Percentiles rank a stretch among this genome's conserved stretches.
Conservation (phyloP, 2,329 filamentous ascomycete species). For the Penicillium verrucosum region DNA sequence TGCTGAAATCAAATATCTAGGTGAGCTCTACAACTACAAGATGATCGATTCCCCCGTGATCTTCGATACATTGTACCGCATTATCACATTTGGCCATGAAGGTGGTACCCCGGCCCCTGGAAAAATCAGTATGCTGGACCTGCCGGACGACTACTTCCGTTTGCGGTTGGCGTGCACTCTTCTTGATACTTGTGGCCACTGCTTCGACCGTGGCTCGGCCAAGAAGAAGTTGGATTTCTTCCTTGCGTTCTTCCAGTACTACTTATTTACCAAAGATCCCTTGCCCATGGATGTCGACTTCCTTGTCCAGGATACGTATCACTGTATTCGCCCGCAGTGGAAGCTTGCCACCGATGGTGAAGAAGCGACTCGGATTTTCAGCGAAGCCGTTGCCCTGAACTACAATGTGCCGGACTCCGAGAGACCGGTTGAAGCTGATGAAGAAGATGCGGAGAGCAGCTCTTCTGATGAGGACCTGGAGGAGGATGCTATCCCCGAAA, state of each 20-base stretch:
- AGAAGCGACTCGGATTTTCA: constrained; percentile 79
- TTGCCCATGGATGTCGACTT: constrained; percentile 98
- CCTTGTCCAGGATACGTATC: constrained; percentile 87
- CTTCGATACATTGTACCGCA: constrained; percentile 91
- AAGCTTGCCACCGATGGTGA: constrained; percentile 76
- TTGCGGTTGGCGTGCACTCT: constrained; percentile 86
- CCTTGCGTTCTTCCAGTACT: constrained; percentile 90
- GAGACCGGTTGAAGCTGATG: constrained; percentile 67
- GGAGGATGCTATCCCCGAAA: constrained; percentile 56
- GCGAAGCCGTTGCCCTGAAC: constrained; percentile 83
- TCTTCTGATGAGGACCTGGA: constrained; percentile 74
- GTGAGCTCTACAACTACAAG: constrained; percentile 95
- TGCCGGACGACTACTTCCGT: constrained; percentile 93
- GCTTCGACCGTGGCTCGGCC: constrained; percentile 87
- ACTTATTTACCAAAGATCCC: constrained; percentile 83
- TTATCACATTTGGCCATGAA: constrained; percentile 87
- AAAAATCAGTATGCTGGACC: constrained; percentile 71
- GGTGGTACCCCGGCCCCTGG: constrained; percentile 78
- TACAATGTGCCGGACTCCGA: constrained; percentile 76
- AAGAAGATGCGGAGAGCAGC: constrained; percentile 67
- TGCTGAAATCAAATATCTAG: constrained; percentile 92
- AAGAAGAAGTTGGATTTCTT: constrained; percentile 99
- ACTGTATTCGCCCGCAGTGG: constrained; percentile 84
- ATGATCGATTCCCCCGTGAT: constrained; percentile 94
- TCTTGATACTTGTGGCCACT: constrained; percentile 92